Evolutionary conservation across 331 rosid species (phyloP), one percentile per base, ranked within the genome.

Genomic region (Saraca asoca): DNA sequence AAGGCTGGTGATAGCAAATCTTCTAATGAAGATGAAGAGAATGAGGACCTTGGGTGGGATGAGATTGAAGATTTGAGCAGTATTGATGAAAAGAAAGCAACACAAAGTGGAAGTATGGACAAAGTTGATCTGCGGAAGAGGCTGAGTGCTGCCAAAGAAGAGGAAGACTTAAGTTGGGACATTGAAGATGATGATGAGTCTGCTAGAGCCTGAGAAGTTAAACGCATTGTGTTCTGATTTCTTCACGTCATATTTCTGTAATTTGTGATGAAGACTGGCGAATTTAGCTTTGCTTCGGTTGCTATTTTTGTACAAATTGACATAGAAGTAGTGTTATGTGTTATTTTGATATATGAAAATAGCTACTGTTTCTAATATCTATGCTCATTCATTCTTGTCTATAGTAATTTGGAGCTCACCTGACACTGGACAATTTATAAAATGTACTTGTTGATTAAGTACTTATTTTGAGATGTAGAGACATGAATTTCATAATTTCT

Each of bases 141-240:
- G 44, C 81, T 93, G 52, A 85, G 85, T 69, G 64, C 85, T 75
- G 85, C 95, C 0, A 91, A 86, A 73, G 95, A 82, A 20, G 98
- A 91, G n/a, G 98, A 89, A 76, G 96, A 87, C 76, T 85, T 93
- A 84, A 88, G 93, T 78, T 93, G 98, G 98, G 98, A 85, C 79
- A 81, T 75, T 58, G 98, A 92, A 69, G 93, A 90, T 17, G 93
- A 89, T 74, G 85, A 89, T 14, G 66, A 71, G 55, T 82, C 87
- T 12, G 66, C 76, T 29, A 81, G 82, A 81, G 67, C 85, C 62
- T 76, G 64, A 88, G 7, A 17, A 51, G 41, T 68, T 67, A 75
- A 58, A 67, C 50, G 52, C 70, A 44, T 37, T 63, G 46, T 35
- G 69, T 45, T 69, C n/a, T 55, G 71, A 45, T 33, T 72, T 67